Conservation (phyloP, 805 yeast genomes). For the Hanseniaspora guilliermondii region DNA sequence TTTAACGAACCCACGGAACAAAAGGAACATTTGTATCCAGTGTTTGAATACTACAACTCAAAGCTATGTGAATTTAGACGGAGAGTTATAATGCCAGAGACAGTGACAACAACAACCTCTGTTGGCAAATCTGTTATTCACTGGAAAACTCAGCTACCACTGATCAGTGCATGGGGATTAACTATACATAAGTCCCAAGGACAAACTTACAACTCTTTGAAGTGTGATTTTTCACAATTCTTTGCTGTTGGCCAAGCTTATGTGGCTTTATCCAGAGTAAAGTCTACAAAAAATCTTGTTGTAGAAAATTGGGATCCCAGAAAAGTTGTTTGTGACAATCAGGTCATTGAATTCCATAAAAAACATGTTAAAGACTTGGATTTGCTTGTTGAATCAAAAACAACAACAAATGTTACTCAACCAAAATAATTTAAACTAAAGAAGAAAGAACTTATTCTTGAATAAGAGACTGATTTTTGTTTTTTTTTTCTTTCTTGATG, state of each 20-base stretch:
- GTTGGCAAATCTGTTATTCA: constrained; percentile 57
- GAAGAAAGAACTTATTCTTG: too few relatives aligned
- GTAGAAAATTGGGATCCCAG: constrained; percentile 55
- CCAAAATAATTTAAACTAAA: too few relatives aligned
- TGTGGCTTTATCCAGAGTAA: constrained; percentile 89
- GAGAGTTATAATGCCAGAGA: constrained; percentile 40
- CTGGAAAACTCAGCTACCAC: constrained; percentile 66
- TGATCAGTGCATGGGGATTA: constrained; percentile 90
- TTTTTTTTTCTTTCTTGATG: too few relatives aligned
- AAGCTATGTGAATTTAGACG: not conserved
- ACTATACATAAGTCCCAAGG: constrained; percentile 96
- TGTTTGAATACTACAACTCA: not conserved
- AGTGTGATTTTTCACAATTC: constrained; percentile 60
- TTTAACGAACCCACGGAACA: not conserved
- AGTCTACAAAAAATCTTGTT: constrained; percentile 68
- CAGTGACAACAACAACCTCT: constrained; percentile 61
- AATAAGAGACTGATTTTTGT: too few relatives aligned
- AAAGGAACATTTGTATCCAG: not conserved
- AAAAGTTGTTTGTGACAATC: constrained; percentile 56
- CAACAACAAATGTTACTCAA: not conserved
- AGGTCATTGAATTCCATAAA: constrained; percentile 59
- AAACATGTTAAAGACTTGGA: constrained; percentile 16
- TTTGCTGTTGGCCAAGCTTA: constrained; percentile 94
- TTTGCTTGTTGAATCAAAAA: not conserved
- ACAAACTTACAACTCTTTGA: constrained; percentile 63